Conservation (phyloP, 2,329 filamentous ascomycete genomes). For the Phialocephala subalpina region DNA sequence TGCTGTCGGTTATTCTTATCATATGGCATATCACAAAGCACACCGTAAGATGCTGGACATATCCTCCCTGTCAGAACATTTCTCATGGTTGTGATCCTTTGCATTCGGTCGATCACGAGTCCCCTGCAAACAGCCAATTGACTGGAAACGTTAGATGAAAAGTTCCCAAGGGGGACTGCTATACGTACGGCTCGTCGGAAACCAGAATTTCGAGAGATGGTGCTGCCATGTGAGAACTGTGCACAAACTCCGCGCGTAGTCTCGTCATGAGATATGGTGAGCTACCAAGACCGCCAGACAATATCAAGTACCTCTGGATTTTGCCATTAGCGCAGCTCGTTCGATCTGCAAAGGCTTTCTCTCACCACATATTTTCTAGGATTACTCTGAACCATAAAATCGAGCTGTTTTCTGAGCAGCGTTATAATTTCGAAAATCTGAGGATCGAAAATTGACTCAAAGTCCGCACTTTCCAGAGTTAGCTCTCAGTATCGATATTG, state of each 20-base stretch:
- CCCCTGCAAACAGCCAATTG: slow-evolving; percentile 63
- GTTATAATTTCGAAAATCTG: slow-evolving; percentile 10
- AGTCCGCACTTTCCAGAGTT: slow-evolving; percentile 9
- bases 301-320: slow-evolving; percentile 44
- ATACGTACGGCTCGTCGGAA: slow-evolving; percentile 29
- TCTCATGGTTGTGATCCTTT: slow-evolving; percentile 50
- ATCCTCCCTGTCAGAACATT: slow-evolving; percentile 52
- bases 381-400: neutral
- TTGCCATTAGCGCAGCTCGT: slow-evolving; percentile 13
- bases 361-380: slow-evolving; percentile 11
- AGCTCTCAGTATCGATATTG: neutral
- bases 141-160: slow-evolving; percentile 45
- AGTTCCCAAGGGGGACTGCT: too few relatives aligned
- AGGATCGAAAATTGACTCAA: slow-evolving; percentile 14
- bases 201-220: slow-evolving; percentile 46
- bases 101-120: slow-evolving; percentile 57
- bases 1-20: slow-evolving; percentile 44
- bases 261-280: slow-evolving; percentile 41
- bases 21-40: slow-evolving; percentile 49
- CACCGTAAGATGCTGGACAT: slow-evolving; percentile 53
- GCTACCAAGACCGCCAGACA: slow-evolving; percentile 20
- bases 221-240: slow-evolving; percentile 46
- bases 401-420: slow-evolving; percentile 4
- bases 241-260: slow-evolving; percentile 43
- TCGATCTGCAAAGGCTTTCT: neutral